Conservation (phyloP, 2,329 filamentous ascomycete species). For the Aspergillus piperis region DNA sequence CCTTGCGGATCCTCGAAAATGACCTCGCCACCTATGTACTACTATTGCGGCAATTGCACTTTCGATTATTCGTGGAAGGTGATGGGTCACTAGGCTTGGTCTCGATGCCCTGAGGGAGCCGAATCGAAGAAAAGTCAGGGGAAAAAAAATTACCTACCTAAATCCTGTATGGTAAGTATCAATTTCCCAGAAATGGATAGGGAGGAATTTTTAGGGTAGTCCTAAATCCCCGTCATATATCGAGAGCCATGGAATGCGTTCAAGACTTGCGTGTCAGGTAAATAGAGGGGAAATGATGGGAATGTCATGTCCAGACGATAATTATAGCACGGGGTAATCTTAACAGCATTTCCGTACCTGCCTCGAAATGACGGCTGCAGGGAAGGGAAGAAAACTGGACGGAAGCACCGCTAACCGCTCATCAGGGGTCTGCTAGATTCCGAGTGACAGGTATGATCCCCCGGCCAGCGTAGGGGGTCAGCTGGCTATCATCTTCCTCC, state of each 20-base stretch:
- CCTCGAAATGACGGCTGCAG: slow-evolving; percentile 8
- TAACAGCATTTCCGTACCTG: slow-evolving; percentile 9
- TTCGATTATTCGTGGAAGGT: slow-evolving; percentile 14
- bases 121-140: background rate
- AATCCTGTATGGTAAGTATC: background rate
- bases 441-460: slow-evolving; percentile 14
- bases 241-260: background rate
- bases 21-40: background rate
- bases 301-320: slow-evolving; percentile 11
- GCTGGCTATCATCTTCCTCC: background rate
- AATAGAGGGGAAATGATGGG: slow-evolving; percentile 12
- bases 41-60: background rate
- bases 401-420: slow-evolving; percentile 1
- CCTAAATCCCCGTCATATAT: background rate
- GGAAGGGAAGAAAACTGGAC: slow-evolving; percentile 10
- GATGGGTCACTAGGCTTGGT: slow-evolving; percentile 9
- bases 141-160: background rate
- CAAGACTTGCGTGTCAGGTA: slow-evolving; percentile 19
- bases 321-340: slow-evolving; percentile 12
- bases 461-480: background rate
- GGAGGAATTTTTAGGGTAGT: background rate
- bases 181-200: background rate
- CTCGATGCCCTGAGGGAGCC: background rate
- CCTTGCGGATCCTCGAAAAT: slow-evolving; percentile 14
- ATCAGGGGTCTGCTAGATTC: slow-evolving; percentile 18